Evolutionary conservation across 805 yeast species (phyloP).

Genomic region (Millerozyma miso): DNA sequence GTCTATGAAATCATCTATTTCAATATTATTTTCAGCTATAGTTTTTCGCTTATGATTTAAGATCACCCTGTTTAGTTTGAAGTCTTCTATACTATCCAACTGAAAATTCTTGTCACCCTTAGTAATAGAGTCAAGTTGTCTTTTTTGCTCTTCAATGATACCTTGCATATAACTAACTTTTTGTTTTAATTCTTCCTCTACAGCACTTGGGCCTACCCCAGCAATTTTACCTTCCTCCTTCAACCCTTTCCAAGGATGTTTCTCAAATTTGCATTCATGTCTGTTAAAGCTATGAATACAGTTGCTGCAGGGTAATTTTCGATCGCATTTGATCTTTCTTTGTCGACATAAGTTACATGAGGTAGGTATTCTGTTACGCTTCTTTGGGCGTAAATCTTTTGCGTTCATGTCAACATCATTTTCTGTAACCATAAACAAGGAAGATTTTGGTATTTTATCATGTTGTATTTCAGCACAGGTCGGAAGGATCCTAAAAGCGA

Average conservation of each 20-base stretch:
- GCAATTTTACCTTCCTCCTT: conserved; percentile 2
- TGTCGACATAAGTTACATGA: conserved; percentile 40
- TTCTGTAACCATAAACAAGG: not conserved
- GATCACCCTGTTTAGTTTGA: not conserved
- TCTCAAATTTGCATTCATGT: conserved; percentile 40
- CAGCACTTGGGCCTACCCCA: not conserved
- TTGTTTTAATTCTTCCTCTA: not conserved
- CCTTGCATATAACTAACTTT: not conserved
- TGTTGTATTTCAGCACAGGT: not conserved
- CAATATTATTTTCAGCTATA: not conserved
- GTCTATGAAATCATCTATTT: not conserved
- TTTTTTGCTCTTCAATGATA: not conserved
- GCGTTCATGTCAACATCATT: not conserved
- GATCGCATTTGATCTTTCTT: conserved; percentile 39
- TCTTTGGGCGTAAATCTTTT: conserved; percentile 5
- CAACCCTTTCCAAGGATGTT: conserved; percentile 25
- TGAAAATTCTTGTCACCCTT: not conserved
- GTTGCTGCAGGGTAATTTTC: conserved; percentile 31
- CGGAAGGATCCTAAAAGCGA: not conserved
- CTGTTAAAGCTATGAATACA: conserved; percentile 34
- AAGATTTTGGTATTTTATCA: not conserved
- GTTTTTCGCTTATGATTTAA: not conserved
- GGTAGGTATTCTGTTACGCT: conserved; percentile 44
- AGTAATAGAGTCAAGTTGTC: not conserved
- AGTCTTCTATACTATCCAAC: not conserved